Base-by-base conservation (phyloP, 345 rosid genomes). In the Corymbia maculata region DNA sequence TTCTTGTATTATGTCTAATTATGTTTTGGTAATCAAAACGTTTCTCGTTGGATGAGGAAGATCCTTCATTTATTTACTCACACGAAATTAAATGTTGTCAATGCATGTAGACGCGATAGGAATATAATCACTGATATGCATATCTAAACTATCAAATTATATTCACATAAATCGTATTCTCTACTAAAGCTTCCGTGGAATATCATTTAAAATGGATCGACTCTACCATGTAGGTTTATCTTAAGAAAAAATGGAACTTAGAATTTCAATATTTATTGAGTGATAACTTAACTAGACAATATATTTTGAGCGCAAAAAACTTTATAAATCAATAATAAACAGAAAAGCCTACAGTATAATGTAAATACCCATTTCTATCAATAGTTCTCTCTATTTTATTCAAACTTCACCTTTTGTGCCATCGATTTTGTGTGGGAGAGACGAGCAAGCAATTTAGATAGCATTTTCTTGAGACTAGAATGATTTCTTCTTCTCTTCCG, bases 101-200 rank as follows among this genome's bases (percentile, higher is more conserved):
- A 16, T 70, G 24, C 45, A 16, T 32, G 19, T 0, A 2, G 1
- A 68, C 0, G 1, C 3, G 13, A 32, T 16, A 32, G 4, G 13
- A 70, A 32, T 70, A 9, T 70, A 70, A 70, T 70, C 45, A 4
- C 24, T 13, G 2, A 2, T 19, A 32, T 5, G 12, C 6, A 8
- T 12, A 61, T 28, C 13, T 13, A 26, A 0, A 12, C 13, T 28
- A 3, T 28, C 68, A 61, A 61, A 61, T 61, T 26, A 61, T 61
- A 13, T 64, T 64, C 70, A 64, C 7, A 64, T n/a, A 14, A 64
- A 64, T 64, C 9, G 70, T 64, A 64, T 64, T 64, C 70, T 64
- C 70, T 14, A 17, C 36, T 64, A 64, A n/a, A 57, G 22, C 28
- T 22, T 57, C 12, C 0, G 13, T 57, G 64, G 28, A 57, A 22